Conservation (phyloP, 495 filamentous ascomycete genomes). For the Hypoxylon lenormandii region DNA sequence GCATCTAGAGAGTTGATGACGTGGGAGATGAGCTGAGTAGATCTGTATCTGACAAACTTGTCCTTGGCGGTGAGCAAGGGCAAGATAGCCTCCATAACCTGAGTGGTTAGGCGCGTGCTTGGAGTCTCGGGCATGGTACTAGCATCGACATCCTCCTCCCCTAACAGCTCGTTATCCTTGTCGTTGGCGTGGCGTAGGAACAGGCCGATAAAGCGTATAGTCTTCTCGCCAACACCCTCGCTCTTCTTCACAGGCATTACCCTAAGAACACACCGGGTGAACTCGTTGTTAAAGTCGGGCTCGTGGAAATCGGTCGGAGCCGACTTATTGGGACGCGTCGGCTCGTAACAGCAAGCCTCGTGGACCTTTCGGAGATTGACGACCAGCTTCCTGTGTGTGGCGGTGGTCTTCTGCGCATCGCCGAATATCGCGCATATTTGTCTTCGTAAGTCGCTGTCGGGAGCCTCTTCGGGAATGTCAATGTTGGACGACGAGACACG, state of each 20-base stretch:
- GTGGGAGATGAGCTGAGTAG: conserved; percentile 87
- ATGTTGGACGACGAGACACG: conserved; percentile 74
- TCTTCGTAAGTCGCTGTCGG: conserved; percentile 75
- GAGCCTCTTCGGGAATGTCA: conserved; percentile 78
- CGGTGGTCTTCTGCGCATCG: conserved; percentile 87
- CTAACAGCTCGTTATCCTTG: conserved; percentile 73
- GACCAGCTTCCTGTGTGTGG: conserved; percentile 87
- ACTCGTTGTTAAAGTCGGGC: conserved; percentile 85
- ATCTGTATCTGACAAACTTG: conserved; percentile 88
- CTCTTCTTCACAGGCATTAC: conserved; percentile 90
- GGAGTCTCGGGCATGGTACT: conserved; percentile 81
- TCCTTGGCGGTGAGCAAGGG: conserved; percentile 84
- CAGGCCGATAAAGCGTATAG: conserved; percentile 83
- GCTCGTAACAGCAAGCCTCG: conserved; percentile 86
- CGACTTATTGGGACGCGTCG: conserved; percentile 64
- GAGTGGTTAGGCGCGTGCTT: conserved; percentile 76
- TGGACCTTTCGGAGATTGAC: conserved; percentile 87
- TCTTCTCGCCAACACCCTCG: conserved; percentile 86
- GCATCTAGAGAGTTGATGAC: conserved; percentile 89
- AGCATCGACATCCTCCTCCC: conserved; percentile 66
- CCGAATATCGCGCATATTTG: conserved; percentile 83
- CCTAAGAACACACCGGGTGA: conserved; percentile 81
- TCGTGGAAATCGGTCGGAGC: conserved; percentile 74
- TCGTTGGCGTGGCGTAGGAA: conserved; percentile 86
- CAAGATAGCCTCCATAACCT: conserved; percentile 75